Percentiles rank a stretch among this genome's conserved stretches.
phyloP scores from a whole-genome alignment of 306 rosid genomes.

The Cicer judaicum region DNA sequence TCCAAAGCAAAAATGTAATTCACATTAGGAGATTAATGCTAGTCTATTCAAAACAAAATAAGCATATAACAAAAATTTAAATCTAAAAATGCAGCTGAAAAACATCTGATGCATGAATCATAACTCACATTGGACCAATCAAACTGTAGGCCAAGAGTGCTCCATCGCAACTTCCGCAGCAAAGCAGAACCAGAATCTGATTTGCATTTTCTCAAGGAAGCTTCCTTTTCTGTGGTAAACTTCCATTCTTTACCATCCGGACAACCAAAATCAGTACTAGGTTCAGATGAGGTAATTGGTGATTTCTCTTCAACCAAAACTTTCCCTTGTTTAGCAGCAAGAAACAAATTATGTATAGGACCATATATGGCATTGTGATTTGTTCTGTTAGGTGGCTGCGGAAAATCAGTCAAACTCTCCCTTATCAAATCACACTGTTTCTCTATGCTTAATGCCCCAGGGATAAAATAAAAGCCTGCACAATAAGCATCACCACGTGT shows the following conservation, averaged over 20 bases:
- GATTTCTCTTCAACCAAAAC: constrained; percentile 53
- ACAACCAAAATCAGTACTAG: constrained; percentile 38
- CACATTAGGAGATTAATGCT: neutral
- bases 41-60: constrained; percentile 22
- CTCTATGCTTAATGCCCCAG: constrained; percentile 67
- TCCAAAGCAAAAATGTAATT: constrained; percentile 28
- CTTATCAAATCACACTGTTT: constrained; percentile 75
- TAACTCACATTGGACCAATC: constrained; percentile 88
- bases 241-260: constrained; percentile 54
- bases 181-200: constrained; percentile 65
- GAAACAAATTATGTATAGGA: constrained; percentile 59
- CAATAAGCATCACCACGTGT: neutral
- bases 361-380: constrained; percentile 92
- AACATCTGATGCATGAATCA: neutral
- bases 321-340: constrained; percentile 70
- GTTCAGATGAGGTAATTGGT: constrained; percentile 40
- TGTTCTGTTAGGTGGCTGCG: constrained; percentile 93
- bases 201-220: constrained; percentile 51
- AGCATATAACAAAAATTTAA: neutral
- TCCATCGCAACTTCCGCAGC: constrained; percentile 88
- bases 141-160: constrained; percentile 92
- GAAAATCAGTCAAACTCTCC: constrained; percentile 79
- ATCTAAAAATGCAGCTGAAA: neutral
- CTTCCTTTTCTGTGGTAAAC: constrained; percentile 53
- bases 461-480: constrained; percentile 85